Evolutionary conservation across 371 early-diverging fungal genomes (phyloP), one percentile per base, ranked within the genome.

Genomic region (Mucor racemosus): DNA sequence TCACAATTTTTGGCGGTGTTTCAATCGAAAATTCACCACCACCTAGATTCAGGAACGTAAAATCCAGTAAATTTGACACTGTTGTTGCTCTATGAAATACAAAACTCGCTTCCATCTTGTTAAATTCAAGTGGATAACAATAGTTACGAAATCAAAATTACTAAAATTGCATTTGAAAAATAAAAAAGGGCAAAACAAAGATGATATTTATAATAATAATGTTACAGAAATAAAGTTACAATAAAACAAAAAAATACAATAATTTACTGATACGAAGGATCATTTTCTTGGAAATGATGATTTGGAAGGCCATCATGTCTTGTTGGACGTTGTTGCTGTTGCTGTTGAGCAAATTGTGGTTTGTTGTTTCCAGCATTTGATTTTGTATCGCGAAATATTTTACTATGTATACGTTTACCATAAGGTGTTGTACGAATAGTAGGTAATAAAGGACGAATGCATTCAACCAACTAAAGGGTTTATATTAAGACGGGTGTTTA

Each of bases 371-470:
- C 11, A 5, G n/a, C 13, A 4, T 31, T 50, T 8, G 38, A 26
- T 19, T 57, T 55, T n/a, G 56, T 34, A 39, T 89, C 87, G 11
- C 87, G 86, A 61, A 86, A 85, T 17, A 94, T 87, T 78, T 93
- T 94, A 79, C 85, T 86, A 66, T 90, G 89, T 56, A 94, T 92
- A 34, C 95, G 92, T 74, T 93, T 93, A 54, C 95, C 95, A 71
- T 95, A 92, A 1, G 95, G 94, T 0, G 95, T 93, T 69, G 88
- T 90, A 66, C 93, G 90, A 60, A 95, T 92, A 13, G 88, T 79
- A 9, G 93, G 91, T 36, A 94, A 74, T 15, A 92, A 69, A 17
- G 93, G 94, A 7, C 89, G 80, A 66, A 95, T 91, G 50, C 86
- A 83, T 60, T 94, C 93, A 21, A 93, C 86, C 17, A 94, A 75